A percentile compares a stretch with the other conserved stretches of the same genome.
Conservation (phyloP, 305 asterid genomes). For the Striga hermonthica region DNA sequence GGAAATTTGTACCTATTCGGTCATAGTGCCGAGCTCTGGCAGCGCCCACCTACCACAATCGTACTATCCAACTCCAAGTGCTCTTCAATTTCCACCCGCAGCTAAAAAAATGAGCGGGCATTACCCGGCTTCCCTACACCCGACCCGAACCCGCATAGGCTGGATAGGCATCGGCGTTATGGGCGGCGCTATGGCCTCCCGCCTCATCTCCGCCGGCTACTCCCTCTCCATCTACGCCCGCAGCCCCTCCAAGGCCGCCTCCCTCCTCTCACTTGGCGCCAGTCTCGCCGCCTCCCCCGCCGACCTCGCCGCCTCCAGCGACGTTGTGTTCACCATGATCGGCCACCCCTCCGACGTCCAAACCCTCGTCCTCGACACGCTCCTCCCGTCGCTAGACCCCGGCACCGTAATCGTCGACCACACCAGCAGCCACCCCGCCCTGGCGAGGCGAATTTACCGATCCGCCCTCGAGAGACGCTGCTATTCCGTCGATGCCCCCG, state of each 20-base stretch:
- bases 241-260: constrained; percentile 51
- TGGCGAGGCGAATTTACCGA: constrained; percentile 49
- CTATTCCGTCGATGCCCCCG: constrained; percentile 71
- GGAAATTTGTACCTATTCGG: no score
- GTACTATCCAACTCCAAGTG: no score
- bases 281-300: constrained; percentile 45
- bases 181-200: constrained; percentile 84
- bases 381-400: constrained; percentile 50
- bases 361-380: constrained; percentile 48
- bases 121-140: constrained; percentile 48
- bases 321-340: constrained; percentile 71
- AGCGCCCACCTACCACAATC: no score
- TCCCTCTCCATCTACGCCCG: constrained; percentile 70
- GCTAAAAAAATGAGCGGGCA: constrained; percentile 32
- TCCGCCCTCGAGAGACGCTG: constrained; percentile 48
- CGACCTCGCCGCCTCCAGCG: constrained; percentile 49
- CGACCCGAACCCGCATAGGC: constrained; percentile 67
- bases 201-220: constrained; percentile 79
- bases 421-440: constrained; percentile 70
- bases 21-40: no score
- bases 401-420: constrained; percentile 60
- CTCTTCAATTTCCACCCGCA: not conserved
- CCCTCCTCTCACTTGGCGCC: constrained; percentile 72
- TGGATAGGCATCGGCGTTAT: constrained; percentile 90
- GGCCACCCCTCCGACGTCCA: constrained; percentile 90